Base-by-base conservation (phyloP, 2,329 filamentous ascomycete genomes). In the Penicillium digitatum region DNA sequence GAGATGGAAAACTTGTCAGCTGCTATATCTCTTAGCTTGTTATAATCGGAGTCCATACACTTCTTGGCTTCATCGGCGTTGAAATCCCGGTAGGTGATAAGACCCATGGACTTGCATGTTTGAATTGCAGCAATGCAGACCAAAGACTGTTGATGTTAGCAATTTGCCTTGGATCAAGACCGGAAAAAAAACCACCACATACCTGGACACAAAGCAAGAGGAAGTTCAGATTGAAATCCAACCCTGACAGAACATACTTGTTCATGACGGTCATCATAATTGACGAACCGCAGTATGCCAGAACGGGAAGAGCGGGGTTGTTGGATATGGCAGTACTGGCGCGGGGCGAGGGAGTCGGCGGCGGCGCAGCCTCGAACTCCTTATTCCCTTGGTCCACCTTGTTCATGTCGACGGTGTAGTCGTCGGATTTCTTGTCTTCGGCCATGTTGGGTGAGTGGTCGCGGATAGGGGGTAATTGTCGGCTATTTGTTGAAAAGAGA, bases 251-350 rank as follows among this genome's bases (percentile, higher is more conserved):
- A 60, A 96, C 92, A 74, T 95, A 99, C 81, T 99, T 99, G 79
- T 99, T 99, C 74, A 95, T 94, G n/a, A 96, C 89, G 8, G 94
- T 99, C 94, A 99, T 99, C 74, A 93, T 84, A 71, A 99, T 99
- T n/a, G 92, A 96, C 50, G 93, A 90, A 68, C 88, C 80, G 76
- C 94, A 99, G 80, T 99, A 99, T 46, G 89, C 85, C 62, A 95
- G 71, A 66, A 99, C 89, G 22, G 93, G 91, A 45, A 94, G 72
- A 43, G 84, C 79, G 16, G 91, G 89, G 74, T 85, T 94, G 76
- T 91, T 90, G 67, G 87, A 82, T 59, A 90, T 72, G 65, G 78
- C 74, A 40, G 76, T 60, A 48, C 12, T 27, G 67, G 57, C 31
- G 67, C 58, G 47, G 62, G 64, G 76, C 67, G 70, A 58, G 69